A percentile compares a stretch with the other conserved stretches of the same genome.
Evolutionary conservation across 1,139 yeast genomes (phyloP).

Genomic region (Candida dubliniensis): DNA sequence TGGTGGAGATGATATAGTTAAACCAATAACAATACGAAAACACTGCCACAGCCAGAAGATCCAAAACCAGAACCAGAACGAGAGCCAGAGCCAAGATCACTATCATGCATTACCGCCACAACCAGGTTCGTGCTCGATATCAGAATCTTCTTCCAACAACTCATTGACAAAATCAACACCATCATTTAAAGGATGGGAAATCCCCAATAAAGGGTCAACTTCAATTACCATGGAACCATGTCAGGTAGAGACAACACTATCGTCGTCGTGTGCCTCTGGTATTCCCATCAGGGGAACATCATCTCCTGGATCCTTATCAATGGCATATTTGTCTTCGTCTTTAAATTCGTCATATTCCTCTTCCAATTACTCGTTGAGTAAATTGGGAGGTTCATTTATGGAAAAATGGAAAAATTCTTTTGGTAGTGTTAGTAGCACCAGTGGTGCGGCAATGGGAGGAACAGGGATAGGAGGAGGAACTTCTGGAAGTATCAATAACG

Average conservation of each 20-base stretch:
- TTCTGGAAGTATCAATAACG: neutral
- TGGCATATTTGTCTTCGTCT: slow-evolving; percentile 46
- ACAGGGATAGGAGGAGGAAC: neutral
- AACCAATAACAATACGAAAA: neutral
- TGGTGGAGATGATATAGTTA: neutral
- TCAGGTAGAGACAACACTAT: slow-evolving; percentile 13
- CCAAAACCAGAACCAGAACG: neutral
- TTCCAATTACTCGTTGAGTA: slow-evolving; percentile 39
- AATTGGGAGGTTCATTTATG: slow-evolving; percentile 46
- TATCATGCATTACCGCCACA: slow-evolving; percentile 7
- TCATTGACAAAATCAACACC: slow-evolving; percentile 28
- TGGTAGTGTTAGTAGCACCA: slow-evolving; percentile 13
- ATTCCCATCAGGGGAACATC: slow-evolving; percentile 17
- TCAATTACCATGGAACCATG: slow-evolving; percentile 19
- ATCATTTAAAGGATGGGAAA: slow-evolving; percentile 44
- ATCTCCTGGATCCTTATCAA: slow-evolving; percentile 38
- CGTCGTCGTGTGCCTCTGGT: slow-evolving; percentile 3
- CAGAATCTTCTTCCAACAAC: slow-evolving; percentile 28
- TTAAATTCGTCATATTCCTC: slow-evolving; percentile 38
- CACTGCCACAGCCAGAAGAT: neutral
- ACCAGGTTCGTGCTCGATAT: slow-evolving; percentile 13
- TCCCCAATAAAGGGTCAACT: slow-evolving; percentile 37
- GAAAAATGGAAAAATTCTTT: slow-evolving; percentile 48
- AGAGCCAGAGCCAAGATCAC: neutral
- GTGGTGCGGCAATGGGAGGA: neutral